Conservation (phyloP, 805 yeast genomes). For the Starmerella stigmatis region DNA sequence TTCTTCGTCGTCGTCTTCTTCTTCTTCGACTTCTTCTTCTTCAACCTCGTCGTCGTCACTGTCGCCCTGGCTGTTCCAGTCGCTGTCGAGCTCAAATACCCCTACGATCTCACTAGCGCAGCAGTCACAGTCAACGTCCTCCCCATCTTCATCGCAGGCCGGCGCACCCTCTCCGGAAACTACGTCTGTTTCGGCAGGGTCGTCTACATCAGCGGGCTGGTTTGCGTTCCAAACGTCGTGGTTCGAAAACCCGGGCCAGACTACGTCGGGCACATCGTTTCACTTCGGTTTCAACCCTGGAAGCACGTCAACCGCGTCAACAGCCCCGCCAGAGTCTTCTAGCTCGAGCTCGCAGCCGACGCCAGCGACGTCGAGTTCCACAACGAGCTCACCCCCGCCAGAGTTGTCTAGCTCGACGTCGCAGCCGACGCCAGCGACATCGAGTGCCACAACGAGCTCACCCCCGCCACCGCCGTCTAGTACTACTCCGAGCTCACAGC, state of each 20-base stretch:
- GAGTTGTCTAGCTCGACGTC: neutral
- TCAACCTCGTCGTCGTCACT: neutral
- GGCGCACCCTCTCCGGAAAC: neutral
- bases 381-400: too few relatives aligned
- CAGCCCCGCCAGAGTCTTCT: neutral
- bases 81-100: neutral
- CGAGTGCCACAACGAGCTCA: neutral
- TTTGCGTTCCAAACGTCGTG: slow-evolving; percentile 5
- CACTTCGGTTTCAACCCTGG: neutral
- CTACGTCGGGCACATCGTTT: neutral
- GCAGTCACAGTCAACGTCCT: neutral
- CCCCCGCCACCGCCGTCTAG: too few relatives aligned
- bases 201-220: neutral
- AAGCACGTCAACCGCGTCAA: neutral
- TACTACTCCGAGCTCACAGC: too few relatives aligned
- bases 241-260: neutral
- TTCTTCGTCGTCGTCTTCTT: neutral
- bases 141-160: neutral
- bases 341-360: neutral
- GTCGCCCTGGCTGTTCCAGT: neutral
- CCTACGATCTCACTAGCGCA: slow-evolving; percentile 1
- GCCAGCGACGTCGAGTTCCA: too few relatives aligned
- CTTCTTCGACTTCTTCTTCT: neutral
- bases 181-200: neutral
- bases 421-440: neutral